phyloP scores from a whole-genome alignment of 2,329 filamentous ascomycete species.

The Colletotrichum sp. region DNA sequence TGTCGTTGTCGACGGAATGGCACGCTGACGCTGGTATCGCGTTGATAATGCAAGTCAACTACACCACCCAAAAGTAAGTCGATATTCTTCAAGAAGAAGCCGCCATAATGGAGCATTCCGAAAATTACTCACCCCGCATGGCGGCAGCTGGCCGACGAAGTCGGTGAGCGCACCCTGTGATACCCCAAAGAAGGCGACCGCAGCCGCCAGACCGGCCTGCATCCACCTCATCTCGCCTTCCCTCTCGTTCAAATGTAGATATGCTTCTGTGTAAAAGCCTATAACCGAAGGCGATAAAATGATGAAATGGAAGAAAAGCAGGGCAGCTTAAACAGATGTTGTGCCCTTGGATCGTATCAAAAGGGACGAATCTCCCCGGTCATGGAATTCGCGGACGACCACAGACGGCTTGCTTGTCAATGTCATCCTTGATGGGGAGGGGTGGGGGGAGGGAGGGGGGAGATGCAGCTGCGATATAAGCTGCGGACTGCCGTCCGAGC shows the following conservation, averaged over 20 bases:
- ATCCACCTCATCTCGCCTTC: conserved; percentile 15
- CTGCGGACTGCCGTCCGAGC: background rate
- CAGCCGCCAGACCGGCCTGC: conserved; percentile 9
- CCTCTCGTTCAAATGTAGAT: background rate
- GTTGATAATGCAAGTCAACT: conserved; percentile 27
- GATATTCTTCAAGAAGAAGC: background rate
- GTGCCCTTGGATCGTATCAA: background rate
- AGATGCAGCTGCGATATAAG: background rate
- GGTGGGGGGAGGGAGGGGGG: background rate
- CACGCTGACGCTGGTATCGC: conserved; percentile 29
- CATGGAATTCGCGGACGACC: background rate
- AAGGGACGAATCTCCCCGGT: background rate
- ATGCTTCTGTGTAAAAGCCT: background rate
- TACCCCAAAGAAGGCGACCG: conserved; percentile 16
- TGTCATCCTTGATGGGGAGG: background rate
- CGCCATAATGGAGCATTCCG: background rate
- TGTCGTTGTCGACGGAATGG: conserved; percentile 24
- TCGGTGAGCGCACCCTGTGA: conserved; percentile 16
- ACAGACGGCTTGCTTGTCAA: background rate
- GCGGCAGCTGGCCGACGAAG: conserved; percentile 20
- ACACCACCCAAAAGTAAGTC: background rate
- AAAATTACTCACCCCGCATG: conserved; percentile 24
- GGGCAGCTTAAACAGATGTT: background rate
- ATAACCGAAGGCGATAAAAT: background rate
- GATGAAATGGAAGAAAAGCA: background rate